A percentile compares a stretch with the other conserved stretches of the same genome.
Evolutionary conservation across 1,284 basidiomycete genomes (phyloP).

Genomic region (Amylostereum chailletii): DNA sequence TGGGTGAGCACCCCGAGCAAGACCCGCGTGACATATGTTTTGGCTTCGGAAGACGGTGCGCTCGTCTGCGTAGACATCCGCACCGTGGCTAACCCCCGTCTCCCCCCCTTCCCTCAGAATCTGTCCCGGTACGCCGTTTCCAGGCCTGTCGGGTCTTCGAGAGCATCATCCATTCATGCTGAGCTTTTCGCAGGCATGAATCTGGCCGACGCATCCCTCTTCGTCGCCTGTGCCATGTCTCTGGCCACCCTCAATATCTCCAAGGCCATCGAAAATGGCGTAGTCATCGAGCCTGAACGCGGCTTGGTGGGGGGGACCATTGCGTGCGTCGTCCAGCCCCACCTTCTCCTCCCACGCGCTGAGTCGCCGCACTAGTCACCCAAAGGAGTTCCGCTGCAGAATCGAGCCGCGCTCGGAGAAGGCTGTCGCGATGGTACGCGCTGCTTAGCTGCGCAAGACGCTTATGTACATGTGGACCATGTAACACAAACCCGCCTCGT

Average conservation of each 20-base stretch:
- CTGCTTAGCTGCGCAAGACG: neutral
- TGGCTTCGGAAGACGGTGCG: neutral
- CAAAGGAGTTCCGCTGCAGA: neutral
- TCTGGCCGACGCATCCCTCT: neutral
- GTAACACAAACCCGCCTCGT: too few relatives aligned
- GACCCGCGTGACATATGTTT: neutral
- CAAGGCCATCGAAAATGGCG: neutral
- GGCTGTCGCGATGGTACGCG: neutral
- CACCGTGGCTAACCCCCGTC: neutral
- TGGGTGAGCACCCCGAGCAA: neutral
- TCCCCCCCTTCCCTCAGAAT: neutral
- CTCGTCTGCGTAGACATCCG: neutral
- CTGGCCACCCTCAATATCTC: neutral
- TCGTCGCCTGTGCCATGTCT: neutral
- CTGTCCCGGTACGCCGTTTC: neutral
- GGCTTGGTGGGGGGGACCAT: neutral
- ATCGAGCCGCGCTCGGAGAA: neutral
- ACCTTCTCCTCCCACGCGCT: neutral
- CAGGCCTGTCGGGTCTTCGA: neutral
- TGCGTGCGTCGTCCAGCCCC: neutral
- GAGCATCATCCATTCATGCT: neutral
- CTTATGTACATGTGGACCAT: too few relatives aligned
- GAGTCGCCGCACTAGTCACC: neutral
- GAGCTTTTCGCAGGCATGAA: neutral
- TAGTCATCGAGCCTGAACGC: neutral